Conservation (phyloP, 352 stramenopile genomes). For the Pythium biforme region DNA sequence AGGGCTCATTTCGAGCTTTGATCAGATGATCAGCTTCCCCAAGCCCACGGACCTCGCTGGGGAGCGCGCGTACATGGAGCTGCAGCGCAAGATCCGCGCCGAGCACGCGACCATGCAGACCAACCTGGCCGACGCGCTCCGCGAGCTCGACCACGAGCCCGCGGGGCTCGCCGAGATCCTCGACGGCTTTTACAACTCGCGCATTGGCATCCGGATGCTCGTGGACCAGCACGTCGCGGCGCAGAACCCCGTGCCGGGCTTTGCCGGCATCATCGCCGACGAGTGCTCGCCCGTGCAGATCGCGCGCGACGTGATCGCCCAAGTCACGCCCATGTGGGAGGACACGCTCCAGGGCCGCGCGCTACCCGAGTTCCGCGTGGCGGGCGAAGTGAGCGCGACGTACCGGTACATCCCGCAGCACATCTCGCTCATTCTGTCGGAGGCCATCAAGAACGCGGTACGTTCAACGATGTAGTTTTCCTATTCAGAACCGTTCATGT, state of each 20-base stretch:
- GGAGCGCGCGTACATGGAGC: constrained; percentile 57
- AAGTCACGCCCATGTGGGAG: constrained; percentile 56
- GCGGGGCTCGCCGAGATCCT: constrained; percentile 59
- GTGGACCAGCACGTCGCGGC: constrained; percentile 76
- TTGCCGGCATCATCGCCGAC: constrained; percentile 64
- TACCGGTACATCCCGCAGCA: constrained; percentile 84
- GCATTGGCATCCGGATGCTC: constrained; percentile 82
- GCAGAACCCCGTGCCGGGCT: constrained; percentile 53
- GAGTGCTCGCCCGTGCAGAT: constrained; percentile 69
- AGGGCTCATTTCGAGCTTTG: constrained; percentile 67
- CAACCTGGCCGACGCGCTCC: constrained; percentile 62
- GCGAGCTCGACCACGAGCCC: constrained; percentile 54
- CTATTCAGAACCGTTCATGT: neutral
- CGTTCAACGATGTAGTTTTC: neutral
- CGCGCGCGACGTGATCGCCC: constrained; percentile 50
- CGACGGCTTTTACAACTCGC: constrained; percentile 83
- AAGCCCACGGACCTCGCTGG: constrained; percentile 51
- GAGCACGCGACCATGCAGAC: constrained; percentile 74
- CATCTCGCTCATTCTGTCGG: constrained; percentile 78
- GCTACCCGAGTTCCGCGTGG: constrained; percentile 59
- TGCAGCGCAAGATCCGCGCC: constrained; percentile 55
- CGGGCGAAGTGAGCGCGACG: constrained; percentile 47
- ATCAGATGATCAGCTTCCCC: constrained; percentile 56
- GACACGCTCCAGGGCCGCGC: constrained; percentile 41
- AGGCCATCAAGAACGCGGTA: constrained; percentile 82